Evolutionary conservation across 148 eudicot genomes (phyloP).

Genomic region (Oxyria digyna): DNA sequence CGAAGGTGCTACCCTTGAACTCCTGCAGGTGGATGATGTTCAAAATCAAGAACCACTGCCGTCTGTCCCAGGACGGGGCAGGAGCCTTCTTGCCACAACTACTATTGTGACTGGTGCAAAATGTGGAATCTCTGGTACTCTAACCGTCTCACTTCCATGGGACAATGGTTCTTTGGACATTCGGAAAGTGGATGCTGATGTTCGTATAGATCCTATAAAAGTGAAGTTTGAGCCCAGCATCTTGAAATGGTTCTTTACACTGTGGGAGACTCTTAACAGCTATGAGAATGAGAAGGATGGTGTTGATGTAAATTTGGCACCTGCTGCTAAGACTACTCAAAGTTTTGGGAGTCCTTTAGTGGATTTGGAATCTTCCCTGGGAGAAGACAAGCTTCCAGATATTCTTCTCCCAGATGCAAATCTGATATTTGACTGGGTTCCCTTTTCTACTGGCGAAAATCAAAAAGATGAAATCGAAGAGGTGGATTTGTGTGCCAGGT

Average conservation of each 20-base stretch:
- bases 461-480: conserved; percentile 28
- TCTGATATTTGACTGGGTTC: conserved; percentile 88
- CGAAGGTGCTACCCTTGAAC: conserved; percentile 67
- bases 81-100: conserved; percentile 27
- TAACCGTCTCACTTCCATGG: conserved; percentile 78
- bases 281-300: conserved; percentile 19
- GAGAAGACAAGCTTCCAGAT: conserved; percentile 25
- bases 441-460: conserved; percentile 25
- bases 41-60: conserved; percentile 19
- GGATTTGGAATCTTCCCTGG: conserved; percentile 14
- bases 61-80: conserved; percentile 21
- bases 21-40: conserved; percentile 43
- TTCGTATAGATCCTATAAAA: conserved; percentile 49
- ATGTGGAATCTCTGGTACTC: conserved; percentile 71
- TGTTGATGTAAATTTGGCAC: conserved; percentile 16
- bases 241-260: conserved; percentile 37
- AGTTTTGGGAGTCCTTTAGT: conserved; percentile 19
- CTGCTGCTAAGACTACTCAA: conserved; percentile 19
- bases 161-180: conserved; percentile 81
- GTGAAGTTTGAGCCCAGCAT: conserved; percentile 55
- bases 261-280: conserved; percentile 41
- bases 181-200: conserved; percentile 72
- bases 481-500: conserved; percentile 93
- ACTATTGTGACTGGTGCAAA: conserved; percentile 49
- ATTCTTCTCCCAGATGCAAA: conserved; percentile 50